Evolutionary conservation across 306 rosid species (phyloP).

Genomic region (Biancaea sappan): DNA sequence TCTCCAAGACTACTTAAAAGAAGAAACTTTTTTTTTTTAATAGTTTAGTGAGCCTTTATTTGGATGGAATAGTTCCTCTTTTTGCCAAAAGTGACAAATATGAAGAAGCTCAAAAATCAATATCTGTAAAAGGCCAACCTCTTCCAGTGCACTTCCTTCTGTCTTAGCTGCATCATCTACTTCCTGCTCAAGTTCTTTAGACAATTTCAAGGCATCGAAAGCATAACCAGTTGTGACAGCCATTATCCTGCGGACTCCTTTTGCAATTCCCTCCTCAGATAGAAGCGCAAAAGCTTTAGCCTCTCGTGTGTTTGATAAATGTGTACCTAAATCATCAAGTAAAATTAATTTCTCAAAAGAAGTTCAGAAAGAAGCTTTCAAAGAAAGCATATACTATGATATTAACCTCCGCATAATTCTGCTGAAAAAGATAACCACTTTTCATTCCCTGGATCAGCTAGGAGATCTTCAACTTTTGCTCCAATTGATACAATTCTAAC

Average conservation of each 20-base stretch:
- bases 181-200: constrained; percentile 75
- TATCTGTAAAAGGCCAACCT: constrained; percentile 47
- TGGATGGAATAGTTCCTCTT: not conserved
- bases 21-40: not conserved
- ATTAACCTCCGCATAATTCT: constrained; percentile 89
- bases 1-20: not conserved
- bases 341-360: constrained; percentile 35
- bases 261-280: constrained; percentile 98
- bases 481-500: constrained; percentile 93
- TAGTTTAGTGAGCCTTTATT: not conserved
- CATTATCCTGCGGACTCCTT: constrained; percentile 91
- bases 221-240: constrained; percentile 91
- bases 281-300: constrained; percentile 92
- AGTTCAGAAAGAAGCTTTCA: constrained; percentile 23
- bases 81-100: not conserved
- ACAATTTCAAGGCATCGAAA: constrained; percentile 59
- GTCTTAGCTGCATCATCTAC: constrained; percentile 61
- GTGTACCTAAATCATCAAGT: constrained; percentile 69
- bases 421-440: constrained; percentile 81
- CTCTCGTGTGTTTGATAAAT: constrained; percentile 86
- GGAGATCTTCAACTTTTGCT: constrained; percentile 81
- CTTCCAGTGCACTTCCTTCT: constrained; percentile 82
- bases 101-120: not conserved
- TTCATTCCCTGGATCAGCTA: constrained; percentile 70
- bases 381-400: constrained; percentile 24